Evolutionary conservation across 306 rosid genomes (phyloP), one percentile per base, ranked within the genome.

Genomic region (Quercus variabilis): DNA sequence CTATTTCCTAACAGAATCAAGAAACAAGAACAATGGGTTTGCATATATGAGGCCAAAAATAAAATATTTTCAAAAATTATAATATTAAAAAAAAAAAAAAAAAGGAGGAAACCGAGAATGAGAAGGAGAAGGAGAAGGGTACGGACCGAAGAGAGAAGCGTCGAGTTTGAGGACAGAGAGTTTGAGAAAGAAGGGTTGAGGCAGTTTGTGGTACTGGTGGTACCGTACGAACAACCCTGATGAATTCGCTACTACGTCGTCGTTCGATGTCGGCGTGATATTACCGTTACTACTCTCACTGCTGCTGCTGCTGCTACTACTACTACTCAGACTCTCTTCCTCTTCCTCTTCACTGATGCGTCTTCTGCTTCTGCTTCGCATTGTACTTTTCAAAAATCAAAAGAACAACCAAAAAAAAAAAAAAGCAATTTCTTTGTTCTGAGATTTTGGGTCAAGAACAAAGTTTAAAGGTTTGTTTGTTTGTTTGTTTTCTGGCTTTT

Each of bases 91-190:
- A 12, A 20, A 57, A 67, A 7, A 15, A 9, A 1, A 55, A 3
- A 19, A 19, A 26, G 23, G 18, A 5, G 11, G 2, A 43, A 49
- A 49, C 14, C 30, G 25, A 33, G 7, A 68, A 64, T 5, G 56
- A 35, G 9, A 23, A 70, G 17, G 1, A 35, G 8, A 23, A 70
- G 17, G 1, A 69, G 60, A 69, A 64, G 46, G 54, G 54, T 12
- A 12, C n/a, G 54, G 77, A 88, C 91, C 91, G 76, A 88, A 88
- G 21, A 51, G 82, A 54, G 89, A 85, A 46, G 89, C 84, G 41
- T 88, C 89, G 60, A 88, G 91, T 80, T 88, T 88, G 31, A 88
- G 78, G 65, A 88, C 83, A 57, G 87, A 83, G 67, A 88, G 89
- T 26, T 81, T 81, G 75, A 88, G 76, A 35, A 33, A 55, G 68